Evolutionary conservation across 805 yeast genomes (phyloP).

Genomic region (Starmerella powellii): DNA sequence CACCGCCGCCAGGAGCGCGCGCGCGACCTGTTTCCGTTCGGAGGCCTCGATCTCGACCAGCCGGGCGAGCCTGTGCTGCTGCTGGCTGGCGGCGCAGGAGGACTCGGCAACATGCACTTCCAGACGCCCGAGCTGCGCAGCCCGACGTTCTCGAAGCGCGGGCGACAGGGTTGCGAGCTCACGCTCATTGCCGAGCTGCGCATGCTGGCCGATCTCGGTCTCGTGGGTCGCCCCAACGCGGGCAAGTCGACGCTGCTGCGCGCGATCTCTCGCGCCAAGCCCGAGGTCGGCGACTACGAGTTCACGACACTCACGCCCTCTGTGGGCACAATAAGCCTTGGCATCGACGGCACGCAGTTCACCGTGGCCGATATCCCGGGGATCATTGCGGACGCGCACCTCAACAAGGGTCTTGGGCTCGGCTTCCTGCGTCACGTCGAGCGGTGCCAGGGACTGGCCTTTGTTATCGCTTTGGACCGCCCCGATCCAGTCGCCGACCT

Average conservation of each 20-base stretch:
- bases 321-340: conserved; percentile 68
- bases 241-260: conserved; percentile 84
- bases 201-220: conserved; percentile 80
- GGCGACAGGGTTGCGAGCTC: conserved; percentile 56
- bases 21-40: conserved; percentile 61
- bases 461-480: conserved; percentile 68
- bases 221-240: conserved; percentile 93
- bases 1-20: conserved; percentile 44
- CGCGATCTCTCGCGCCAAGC: conserved; percentile 79
- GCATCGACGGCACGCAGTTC: conserved; percentile 44
- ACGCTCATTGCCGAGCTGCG: conserved; percentile 72
- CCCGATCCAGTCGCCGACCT: conserved; percentile 56
- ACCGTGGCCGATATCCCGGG: conserved; percentile 98
- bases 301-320: conserved; percentile 90
- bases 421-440: conserved; percentile 89
- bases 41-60: conserved; percentile 63
- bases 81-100: conserved; percentile 81
- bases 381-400: conserved; percentile 73
- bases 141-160: conserved; percentile 77
- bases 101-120: conserved; percentile 94
- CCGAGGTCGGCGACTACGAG: conserved; percentile 92
- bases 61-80: conserved; percentile 55
- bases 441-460: conserved; percentile 77
- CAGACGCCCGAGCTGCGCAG: conserved; percentile 70
- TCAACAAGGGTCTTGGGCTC: conserved; percentile 81